phyloP scores from a whole-genome alignment of 768 basidiomycete species.

The Hygrophorus pudorinus region DNA sequence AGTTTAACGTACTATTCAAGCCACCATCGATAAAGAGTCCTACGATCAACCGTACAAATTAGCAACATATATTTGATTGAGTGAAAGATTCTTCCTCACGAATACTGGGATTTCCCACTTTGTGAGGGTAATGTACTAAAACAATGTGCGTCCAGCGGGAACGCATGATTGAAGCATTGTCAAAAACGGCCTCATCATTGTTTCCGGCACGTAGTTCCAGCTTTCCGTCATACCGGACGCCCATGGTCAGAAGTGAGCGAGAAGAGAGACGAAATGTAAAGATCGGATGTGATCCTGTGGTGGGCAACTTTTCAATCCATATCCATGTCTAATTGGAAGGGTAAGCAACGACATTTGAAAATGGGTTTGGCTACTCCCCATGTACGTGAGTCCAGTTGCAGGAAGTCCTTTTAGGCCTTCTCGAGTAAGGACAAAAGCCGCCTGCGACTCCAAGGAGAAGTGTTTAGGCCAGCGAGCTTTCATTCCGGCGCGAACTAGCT shows the following conservation, averaged over 20 bases:
- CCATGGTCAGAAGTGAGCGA: constrained; percentile 31
- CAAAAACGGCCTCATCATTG: constrained; percentile 31
- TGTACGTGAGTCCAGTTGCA: constrained; percentile 57
- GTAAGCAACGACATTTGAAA: not conserved
- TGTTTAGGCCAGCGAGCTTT: constrained; percentile 74
- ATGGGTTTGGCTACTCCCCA: constrained; percentile 33
- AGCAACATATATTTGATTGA: not conserved
- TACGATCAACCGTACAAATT: constrained; percentile 17
- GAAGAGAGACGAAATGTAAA: constrained; percentile 25
- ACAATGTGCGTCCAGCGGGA: constrained; percentile 66
- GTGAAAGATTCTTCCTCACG: constrained; percentile 31
- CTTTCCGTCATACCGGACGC: constrained; percentile 44
- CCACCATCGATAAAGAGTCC: constrained; percentile 71
- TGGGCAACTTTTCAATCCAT: constrained; percentile 33
- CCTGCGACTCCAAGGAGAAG: constrained; percentile 53
- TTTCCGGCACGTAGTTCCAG: constrained; percentile 38
- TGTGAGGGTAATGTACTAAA: constrained; percentile 55
- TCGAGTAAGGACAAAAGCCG: constrained; percentile 40
- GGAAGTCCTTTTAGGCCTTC: constrained; percentile 46
- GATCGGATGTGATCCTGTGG: constrained; percentile 20
- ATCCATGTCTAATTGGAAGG: constrained; percentile 34
- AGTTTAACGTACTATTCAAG: constrained; percentile 51
- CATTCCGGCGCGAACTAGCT: constrained; percentile 60
- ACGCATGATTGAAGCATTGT: constrained; percentile 36
- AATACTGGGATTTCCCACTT: constrained; percentile 43